phyloP scores from a whole-genome alignment of 1,284 basidiomycete genomes.

The Ustilago nuda region DNA sequence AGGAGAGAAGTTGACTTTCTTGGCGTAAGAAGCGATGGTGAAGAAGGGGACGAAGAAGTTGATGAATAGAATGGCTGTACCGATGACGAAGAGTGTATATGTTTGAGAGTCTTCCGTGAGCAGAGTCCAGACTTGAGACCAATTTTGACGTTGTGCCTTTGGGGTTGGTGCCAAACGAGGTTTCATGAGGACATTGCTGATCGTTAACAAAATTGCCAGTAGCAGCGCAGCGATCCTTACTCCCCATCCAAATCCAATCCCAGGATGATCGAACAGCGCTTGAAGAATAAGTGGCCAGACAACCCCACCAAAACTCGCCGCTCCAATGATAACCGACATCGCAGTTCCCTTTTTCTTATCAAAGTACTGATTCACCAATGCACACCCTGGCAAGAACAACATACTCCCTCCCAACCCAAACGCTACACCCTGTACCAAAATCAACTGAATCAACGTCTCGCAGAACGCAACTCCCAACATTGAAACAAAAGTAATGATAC shows the following conservation, averaged over 20 bases:
- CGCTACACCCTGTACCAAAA: constrained; percentile 36
- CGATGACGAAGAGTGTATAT: constrained; percentile 42
- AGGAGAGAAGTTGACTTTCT: constrained; percentile 24
- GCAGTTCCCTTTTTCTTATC: constrained; percentile 40
- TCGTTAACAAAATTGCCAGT: constrained; percentile 34
- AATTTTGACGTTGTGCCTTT: constrained; percentile 21
- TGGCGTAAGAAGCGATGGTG: constrained; percentile 46
- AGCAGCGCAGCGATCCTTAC: constrained; percentile 36
- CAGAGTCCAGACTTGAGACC: constrained; percentile 28
- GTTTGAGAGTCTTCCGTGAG: constrained; percentile 23
- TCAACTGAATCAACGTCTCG: constrained; percentile 26
- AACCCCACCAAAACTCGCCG: constrained; percentile 47
- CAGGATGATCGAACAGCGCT: constrained; percentile 28
- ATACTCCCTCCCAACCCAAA: constrained; percentile 48
- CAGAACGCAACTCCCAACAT: constrained; percentile 45
- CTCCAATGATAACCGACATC: constrained; percentile 48
- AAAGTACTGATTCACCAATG: constrained; percentile 50
- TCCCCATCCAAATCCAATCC: constrained; percentile 44
- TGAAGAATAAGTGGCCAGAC: constrained; percentile 43
- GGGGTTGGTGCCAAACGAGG: constrained; percentile 29
- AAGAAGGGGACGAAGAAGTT: constrained; percentile 55
- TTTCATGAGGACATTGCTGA: constrained; percentile 37
- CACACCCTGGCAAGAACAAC: constrained; percentile 46
- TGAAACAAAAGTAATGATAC: constrained; percentile 40
- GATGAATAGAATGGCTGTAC: constrained; percentile 37